Conservation (phyloP, 352 stramenopile species). For the Thraustochytrium sp. region DNA sequence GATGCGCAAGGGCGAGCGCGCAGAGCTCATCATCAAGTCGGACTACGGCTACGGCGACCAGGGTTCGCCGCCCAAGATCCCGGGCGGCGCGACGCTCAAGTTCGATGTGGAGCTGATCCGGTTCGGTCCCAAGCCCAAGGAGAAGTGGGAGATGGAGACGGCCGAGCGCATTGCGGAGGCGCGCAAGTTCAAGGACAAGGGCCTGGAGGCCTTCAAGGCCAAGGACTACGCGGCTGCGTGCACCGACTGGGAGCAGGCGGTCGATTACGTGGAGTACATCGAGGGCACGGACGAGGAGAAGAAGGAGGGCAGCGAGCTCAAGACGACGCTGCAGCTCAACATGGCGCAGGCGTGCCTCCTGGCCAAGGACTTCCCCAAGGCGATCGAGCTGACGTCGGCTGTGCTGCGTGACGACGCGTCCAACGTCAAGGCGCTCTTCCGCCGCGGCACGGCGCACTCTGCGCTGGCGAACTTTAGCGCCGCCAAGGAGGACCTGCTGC, state of each 20-base stretch:
- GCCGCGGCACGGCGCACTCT: slow-evolving; percentile 61
- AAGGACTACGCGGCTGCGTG: not conserved
- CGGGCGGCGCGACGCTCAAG: slow-evolving; percentile 50
- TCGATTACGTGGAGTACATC: slow-evolving; percentile 36
- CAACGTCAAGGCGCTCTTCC: slow-evolving; percentile 75
- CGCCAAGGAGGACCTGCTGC: slow-evolving; percentile 62
- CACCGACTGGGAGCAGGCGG: not conserved
- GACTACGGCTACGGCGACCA: slow-evolving; percentile 51
- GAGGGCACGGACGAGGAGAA: not conserved
- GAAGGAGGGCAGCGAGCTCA: not conserved
- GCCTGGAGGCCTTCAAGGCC: slow-evolving; percentile 29
- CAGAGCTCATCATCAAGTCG: slow-evolving; percentile 50
- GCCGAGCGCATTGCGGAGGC: slow-evolving; percentile 33
- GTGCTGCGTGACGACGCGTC: slow-evolving; percentile 65
- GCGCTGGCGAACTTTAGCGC: slow-evolving; percentile 59
- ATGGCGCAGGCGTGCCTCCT: not conserved
- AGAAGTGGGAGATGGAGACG: slow-evolving; percentile 45
- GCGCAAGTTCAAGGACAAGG: slow-evolving; percentile 35
- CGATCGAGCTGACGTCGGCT: not conserved
- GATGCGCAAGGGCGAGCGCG: slow-evolving; percentile 56
- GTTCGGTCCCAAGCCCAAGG: slow-evolving; percentile 41
- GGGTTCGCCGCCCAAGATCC: slow-evolving; percentile 52
- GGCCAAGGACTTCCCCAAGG: slow-evolving; percentile 28
- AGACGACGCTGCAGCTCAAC: slow-evolving; percentile 14
- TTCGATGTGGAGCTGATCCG: slow-evolving; percentile 55